Conservation (phyloP, 805 yeast genomes). For the Yamadazyma philogaea region DNA sequence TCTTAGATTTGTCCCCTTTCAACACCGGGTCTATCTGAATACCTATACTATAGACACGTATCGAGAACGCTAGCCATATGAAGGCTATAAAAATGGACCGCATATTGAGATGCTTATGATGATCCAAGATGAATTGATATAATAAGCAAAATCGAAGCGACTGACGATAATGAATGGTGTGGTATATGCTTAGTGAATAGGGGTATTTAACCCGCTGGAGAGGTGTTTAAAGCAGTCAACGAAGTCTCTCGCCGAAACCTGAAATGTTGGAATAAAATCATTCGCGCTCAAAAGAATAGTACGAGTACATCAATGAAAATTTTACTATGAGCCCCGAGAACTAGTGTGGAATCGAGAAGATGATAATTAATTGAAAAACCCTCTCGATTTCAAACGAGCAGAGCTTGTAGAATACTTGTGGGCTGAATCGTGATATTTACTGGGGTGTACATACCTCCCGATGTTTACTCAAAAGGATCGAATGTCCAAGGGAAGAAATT, state of each 20-base stretch:
- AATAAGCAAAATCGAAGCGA: too few relatives aligned
- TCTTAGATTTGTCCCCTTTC: constrained; percentile 26
- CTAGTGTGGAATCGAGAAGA: too few relatives aligned
- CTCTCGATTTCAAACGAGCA: too few relatives aligned
- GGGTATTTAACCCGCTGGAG: background rate
- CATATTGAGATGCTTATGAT: constrained; percentile 1
- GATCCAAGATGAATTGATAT: too few relatives aligned
- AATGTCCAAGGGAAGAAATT: too few relatives aligned
- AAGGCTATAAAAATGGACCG: constrained; percentile 1
- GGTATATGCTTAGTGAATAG: background rate
- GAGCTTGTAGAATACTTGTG: too few relatives aligned
- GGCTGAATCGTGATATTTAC: too few relatives aligned
- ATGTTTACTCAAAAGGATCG: too few relatives aligned
- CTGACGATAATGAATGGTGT: background rate
- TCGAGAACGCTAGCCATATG: constrained; percentile 1
- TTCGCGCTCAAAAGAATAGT: background rate
- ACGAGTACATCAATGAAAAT: background rate
- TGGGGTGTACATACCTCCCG: too few relatives aligned
- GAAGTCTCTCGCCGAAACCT: background rate
- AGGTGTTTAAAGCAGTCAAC: background rate
- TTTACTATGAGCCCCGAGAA: too few relatives aligned
- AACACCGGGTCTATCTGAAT: constrained; percentile 32
- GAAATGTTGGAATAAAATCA: background rate
- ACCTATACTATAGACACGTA: constrained; percentile 26
- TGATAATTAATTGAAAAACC: too few relatives aligned